Evolutionary conservation across 1,139 yeast species (phyloP).

Genomic region (Suhomyces yuchorum): DNA sequence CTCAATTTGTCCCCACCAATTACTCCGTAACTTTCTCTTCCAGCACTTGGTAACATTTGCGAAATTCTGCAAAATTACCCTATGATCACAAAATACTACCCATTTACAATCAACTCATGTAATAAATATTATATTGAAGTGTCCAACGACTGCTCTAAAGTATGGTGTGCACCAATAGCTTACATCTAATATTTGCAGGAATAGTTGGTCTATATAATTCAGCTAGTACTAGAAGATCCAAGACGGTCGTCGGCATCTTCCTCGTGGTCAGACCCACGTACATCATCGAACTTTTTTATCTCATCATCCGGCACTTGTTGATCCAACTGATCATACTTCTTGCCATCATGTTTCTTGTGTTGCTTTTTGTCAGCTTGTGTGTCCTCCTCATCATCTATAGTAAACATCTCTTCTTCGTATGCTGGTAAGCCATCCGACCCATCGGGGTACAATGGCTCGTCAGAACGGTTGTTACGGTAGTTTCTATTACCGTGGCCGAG

Average conservation of each 20-base stretch:
- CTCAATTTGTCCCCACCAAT: too few species aligned
- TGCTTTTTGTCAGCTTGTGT: conserved; percentile 13
- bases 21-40: too few species aligned
- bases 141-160: background rate
- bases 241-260: conserved; percentile 10
- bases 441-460: conserved; percentile 13
- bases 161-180: background rate
- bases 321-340: conserved; percentile 6
- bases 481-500: conserved; percentile 16
- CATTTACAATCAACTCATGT: too few species aligned
- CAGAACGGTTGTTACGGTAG: conserved; percentile 4
- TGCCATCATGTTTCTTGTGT: conserved; percentile 6
- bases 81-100: too few species aligned
- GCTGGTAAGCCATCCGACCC: conserved; percentile 31
- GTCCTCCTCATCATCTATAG: conserved; percentile 46
- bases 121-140: background rate
- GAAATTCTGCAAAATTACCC: too few species aligned
- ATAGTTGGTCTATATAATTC: background rate
- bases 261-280: conserved; percentile 1
- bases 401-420: conserved; percentile 47
- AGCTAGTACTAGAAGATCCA: conserved; percentile 7
- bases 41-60: too few species aligned
- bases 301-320: conserved; percentile 11
- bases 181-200: background rate
- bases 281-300: conserved; percentile 7